A percentile compares a stretch with the other conserved stretches of the same genome.
phyloP scores from a whole-genome alignment of 805 yeast genomes.

The Pichia eremophila region DNA sequence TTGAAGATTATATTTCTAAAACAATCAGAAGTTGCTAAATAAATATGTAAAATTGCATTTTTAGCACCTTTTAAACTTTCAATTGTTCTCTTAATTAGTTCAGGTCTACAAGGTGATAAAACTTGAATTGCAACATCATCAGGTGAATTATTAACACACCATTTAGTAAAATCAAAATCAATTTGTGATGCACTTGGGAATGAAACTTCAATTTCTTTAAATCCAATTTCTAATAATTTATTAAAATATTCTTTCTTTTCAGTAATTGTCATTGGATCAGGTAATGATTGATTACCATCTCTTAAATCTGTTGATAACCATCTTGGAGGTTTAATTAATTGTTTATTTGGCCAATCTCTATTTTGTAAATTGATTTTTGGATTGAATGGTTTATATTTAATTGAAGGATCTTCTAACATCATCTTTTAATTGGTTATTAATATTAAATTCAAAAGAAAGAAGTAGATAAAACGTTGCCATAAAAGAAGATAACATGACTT shows the following conservation, averaged over 20 bases:
- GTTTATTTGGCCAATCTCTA: constrained; percentile 62
- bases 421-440: background rate
- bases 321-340: constrained; percentile 56
- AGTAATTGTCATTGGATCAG: constrained; percentile 79
- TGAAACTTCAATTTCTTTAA: constrained; percentile 76
- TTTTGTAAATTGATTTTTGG: constrained; percentile 43
- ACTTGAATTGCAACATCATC: constrained; percentile 72
- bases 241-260: constrained; percentile 65
- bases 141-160: constrained; percentile 66
- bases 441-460: background rate
- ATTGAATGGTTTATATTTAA: constrained; percentile 50
- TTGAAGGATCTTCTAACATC: constrained; percentile 50
- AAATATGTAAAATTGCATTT: constrained; percentile 66
- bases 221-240: constrained; percentile 63
- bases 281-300: constrained; percentile 79
- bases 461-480: background rate
- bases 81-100: constrained; percentile 59
- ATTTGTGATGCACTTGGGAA: constrained; percentile 75
- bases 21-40: constrained; percentile 67
- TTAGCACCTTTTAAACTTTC: constrained; percentile 69
- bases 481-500: background rate
- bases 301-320: constrained; percentile 80
- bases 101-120: constrained; percentile 68
- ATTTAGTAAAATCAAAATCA: constrained; percentile 73
- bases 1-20: constrained; percentile 67